phyloP scores from a whole-genome alignment of 1,139 yeast genomes.

The Taphrina pruni region DNA sequence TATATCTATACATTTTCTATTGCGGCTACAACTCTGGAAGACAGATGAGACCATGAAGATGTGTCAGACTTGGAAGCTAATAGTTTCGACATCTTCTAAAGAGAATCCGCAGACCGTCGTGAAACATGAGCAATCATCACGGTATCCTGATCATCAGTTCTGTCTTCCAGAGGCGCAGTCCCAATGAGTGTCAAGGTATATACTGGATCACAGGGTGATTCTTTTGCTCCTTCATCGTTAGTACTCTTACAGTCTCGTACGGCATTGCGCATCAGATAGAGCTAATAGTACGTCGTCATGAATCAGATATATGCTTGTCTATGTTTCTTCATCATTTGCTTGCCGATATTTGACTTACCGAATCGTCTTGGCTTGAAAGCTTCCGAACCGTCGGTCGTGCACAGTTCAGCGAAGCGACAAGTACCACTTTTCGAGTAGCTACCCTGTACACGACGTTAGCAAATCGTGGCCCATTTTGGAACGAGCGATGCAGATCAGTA shows the following conservation, averaged over 20 bases:
- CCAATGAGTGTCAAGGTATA: background rate
- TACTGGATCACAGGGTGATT: too few relatives aligned
- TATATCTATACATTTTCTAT: background rate
- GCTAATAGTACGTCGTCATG: constrained; percentile 41
- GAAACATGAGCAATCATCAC: constrained; percentile 35
- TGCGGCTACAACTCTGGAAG: constrained; percentile 14
- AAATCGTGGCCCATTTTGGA: background rate
- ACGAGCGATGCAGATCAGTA: constrained; percentile 33
- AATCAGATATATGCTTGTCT: constrained; percentile 42
- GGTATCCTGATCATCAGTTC: constrained; percentile 10
- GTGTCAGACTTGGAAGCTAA: constrained; percentile 28
- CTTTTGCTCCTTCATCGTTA: background rate
- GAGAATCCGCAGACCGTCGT: constrained; percentile 40
- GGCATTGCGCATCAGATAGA: constrained; percentile 39
- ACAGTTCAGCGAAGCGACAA: too few relatives aligned
- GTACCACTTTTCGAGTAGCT: background rate
- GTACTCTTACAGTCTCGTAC: background rate
- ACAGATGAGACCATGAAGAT: constrained; percentile 18
- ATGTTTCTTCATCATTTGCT: constrained; percentile 38
- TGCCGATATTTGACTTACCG: constrained; percentile 19
- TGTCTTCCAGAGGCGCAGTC: constrained; percentile 14
- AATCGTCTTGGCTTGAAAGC: background rate
- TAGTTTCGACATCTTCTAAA: constrained; percentile 35
- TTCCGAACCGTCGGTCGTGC: background rate
- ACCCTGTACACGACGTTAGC: background rate